Evolutionary conservation across 2,329 filamentous ascomycete genomes (phyloP), one percentile per base, ranked within the genome.

Genomic region (Xylariaceae sp.): DNA sequence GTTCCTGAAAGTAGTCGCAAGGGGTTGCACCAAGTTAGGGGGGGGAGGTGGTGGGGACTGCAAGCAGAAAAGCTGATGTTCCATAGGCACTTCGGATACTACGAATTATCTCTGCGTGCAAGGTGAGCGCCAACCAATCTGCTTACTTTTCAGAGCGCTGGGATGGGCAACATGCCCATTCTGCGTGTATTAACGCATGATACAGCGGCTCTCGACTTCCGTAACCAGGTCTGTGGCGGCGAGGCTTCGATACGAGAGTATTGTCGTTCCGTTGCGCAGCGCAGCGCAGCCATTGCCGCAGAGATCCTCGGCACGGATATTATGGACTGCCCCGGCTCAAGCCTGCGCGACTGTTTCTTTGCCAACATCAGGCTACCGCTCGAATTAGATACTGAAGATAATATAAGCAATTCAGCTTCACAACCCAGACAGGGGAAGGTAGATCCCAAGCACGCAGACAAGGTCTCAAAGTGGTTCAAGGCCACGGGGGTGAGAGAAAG

Each of bases 31-130:
- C 26, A 20, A 21, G 40, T n/a, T n/a, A n/a, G n/a, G n/a, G n/a
- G 23, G 14, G 23, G 16, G 20, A 40, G n/a, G 19, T 6, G 20
- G 3, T 65, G 73, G 3, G 87, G 82, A 60, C 76, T 82, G 43
- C 4, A 9, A 26, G 70, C 7, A 20, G 7, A 16, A 66, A 19
- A 77, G 82, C 45, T 88, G 87, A 67, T 78, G 83, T 59, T 84
- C 80, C 54, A 77, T 81, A 48, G 85, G 80, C 5, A 88, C 86
- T 0, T 73, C 79, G 16, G 86, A 89, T 65, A 80, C 78, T 55
- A 76, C 80, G 0, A 79, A 86, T 0, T 87, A 83, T 66, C 71
- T 87, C 2, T 88, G 83, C 62, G 72, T 89, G 2, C 56, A 67
- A 47, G 61, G 67, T 65, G 54, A 61, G 62, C 54, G 3, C 14